Evolutionary conservation across 352 stramenopile genomes (phyloP), one percentile per base, ranked within the genome.

Genomic region (Elongisporangium anandrum): DNA sequence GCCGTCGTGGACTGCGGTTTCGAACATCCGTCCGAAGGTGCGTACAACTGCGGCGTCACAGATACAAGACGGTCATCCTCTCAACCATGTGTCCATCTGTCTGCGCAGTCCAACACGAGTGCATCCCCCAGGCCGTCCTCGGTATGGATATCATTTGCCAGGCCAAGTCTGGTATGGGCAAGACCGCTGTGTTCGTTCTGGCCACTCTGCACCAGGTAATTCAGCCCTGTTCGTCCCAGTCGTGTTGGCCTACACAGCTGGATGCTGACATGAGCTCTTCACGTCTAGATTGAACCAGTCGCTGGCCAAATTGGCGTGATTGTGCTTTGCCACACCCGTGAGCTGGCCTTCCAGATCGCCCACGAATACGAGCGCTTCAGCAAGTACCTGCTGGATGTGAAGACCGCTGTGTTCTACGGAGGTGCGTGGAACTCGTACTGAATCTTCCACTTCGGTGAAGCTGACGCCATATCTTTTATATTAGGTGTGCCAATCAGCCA

Each of bases 111-210:
- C 95, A 98, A 77, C 97, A 99, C 73, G 97, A 99, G 80, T 99
- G 97, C 66, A 99, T 99, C 72, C 97, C 97, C 22, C 97, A 99
- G 75, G 97, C 97, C 41, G 95, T 99, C 54, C 87, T 99, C n/a
- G 97, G 97, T 52, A 99, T 99, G 87, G 98, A 99, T 76, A 98
- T 99, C 65, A 97, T 99, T 79, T 99, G 97, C 81, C 98, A 99
- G 77, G 97, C 98, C 61, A 99, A 99, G 88, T 99, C 95, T 47
- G 98, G 98, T 80, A 99, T 99, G 97, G 98, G 98, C 65, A 99
- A 99, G 85, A 99, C 98, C 0, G 98, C 98, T 50, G 98, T 99
- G 38, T 99, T 99, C 71, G 97, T 99, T 6, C 78, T 99, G 51
- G 95, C 98, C 19, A 99, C 97, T 3, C 84, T 99, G 50, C 97